Base-by-base conservation (phyloP, 306 rosid genomes). In the Gastrolobium bilobum region DNA sequence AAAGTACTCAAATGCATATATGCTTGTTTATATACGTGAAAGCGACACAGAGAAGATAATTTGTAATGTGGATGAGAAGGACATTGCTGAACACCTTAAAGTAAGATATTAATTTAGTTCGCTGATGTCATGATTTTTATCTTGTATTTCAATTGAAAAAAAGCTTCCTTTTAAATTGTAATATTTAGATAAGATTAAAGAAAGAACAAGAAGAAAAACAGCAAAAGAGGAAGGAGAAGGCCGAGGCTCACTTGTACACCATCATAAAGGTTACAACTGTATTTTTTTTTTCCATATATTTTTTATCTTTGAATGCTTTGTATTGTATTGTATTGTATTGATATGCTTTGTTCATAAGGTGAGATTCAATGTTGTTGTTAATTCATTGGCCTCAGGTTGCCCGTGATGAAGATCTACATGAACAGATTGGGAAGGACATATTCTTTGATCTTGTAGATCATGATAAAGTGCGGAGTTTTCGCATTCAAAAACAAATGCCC, bases 371-470 rank as follows among this genome's bases (percentile, higher is more conserved):
- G 31, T 42, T 29, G 42, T 38, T 38, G 58, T 58, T 76, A 73
- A 62, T 58, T 3, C 7, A 4, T 73, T 74, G 82, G 64, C 65
- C 73, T 3, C 83, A 94, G 98, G 96, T 92, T 80, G 95, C 97
- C 65, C 85, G 97, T 40, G 98, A 94, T 76, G 90, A 70, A 57
- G 98, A 94, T 82, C 90, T 94, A 43, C 68, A 13, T 34, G 90
- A 91, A 48, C 98, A 94, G 81, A 92, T 92, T 51, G 98, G 98
- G 52, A 92, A 82, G 72, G 89, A 86, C 73, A 87, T 87, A 83
- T 92, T 88, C 85, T 94, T 94, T 64, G 98, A 92, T 82, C 97
- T 94, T 38, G 98, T 94, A 76, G 95, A 94, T 84, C 97, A 92
- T 89, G 97, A 94, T 70, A 94, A 91, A 91, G 97, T 94, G 80